Evolutionary conservation across 1,284 basidiomycete genomes (phyloP).

Genomic region (Cryptococcus hybrid): DNA sequence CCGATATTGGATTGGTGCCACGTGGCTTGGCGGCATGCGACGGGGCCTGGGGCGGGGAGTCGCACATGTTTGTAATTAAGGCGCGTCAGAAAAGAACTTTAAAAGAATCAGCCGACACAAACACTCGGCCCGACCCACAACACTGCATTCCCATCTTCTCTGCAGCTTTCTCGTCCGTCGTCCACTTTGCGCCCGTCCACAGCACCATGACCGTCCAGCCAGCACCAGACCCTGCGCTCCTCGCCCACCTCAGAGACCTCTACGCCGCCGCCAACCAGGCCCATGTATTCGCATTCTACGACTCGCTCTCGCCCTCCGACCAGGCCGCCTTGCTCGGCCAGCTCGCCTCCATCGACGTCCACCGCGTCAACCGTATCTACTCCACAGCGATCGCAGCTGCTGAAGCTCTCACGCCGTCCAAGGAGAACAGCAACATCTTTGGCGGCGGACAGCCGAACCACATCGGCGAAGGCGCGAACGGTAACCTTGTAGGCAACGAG

Average conservation of each 20-base stretch:
- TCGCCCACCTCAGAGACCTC: slow-evolving; percentile 47
- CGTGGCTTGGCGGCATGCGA: too few species aligned
- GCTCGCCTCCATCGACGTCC: slow-evolving; percentile 78
- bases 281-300: slow-evolving; percentile 88
- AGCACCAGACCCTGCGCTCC: slow-evolving; percentile 15
- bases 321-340: slow-evolving; percentile 67
- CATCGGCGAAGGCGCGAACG: slow-evolving; percentile 18
- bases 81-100: too few species aligned
- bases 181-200: too few species aligned
- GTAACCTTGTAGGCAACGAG: slow-evolving; percentile 21
- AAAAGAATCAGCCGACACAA: too few species aligned
- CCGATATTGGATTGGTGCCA: too few species aligned
- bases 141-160: too few species aligned
- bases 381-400: slow-evolving; percentile 72
- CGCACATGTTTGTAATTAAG: too few species aligned
- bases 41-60: too few species aligned
- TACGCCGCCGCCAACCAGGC: slow-evolving; percentile 80
- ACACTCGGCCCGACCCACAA: too few species aligned
- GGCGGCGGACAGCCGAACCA: slow-evolving; percentile 69
- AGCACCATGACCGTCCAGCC: neutral
- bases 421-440: slow-evolving; percentile 49
- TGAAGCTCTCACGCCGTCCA: slow-evolving; percentile 44
- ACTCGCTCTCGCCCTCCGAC: slow-evolving; percentile 65
- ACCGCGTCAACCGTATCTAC: slow-evolving; percentile 88
- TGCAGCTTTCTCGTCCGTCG: too few species aligned